phyloP scores from a whole-genome alignment of 768 basidiomycete species.

The Boletus tylopilopsis region DNA sequence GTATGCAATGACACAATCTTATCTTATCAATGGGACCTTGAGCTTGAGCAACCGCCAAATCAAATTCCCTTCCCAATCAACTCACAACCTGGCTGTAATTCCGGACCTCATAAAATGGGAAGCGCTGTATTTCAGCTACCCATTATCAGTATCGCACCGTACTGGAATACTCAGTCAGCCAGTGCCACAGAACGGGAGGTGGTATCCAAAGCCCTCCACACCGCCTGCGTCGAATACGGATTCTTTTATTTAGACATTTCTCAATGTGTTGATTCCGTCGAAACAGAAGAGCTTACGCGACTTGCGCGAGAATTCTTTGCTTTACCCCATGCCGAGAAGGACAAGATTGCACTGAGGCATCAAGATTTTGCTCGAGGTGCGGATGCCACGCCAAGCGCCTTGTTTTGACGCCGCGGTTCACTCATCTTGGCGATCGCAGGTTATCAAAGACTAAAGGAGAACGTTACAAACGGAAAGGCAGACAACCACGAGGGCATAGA shows the following conservation, averaged over 20 bases:
- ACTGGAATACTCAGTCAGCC: slow-evolving; percentile 38
- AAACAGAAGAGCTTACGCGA: slow-evolving; percentile 60
- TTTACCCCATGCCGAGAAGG: slow-evolving; percentile 74
- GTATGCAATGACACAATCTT: not conserved
- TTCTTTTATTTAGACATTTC: slow-evolving; percentile 88
- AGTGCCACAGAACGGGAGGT: slow-evolving; percentile 38
- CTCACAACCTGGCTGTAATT: not conserved
- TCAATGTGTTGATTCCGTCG: slow-evolving; percentile 48
- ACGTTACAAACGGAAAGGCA: slow-evolving; percentile 79
- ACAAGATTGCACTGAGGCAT: slow-evolving; percentile 60
- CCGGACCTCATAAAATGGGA: slow-evolving; percentile 7
- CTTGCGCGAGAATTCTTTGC: slow-evolving; percentile 73
- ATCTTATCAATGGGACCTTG: slow-evolving; percentile 12
- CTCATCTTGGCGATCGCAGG: slow-evolving; percentile 41
- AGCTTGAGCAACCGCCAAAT: not conserved
- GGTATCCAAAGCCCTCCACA: slow-evolving; percentile 56
- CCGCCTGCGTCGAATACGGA: slow-evolving; percentile 73
- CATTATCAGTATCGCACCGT: slow-evolving; percentile 70
- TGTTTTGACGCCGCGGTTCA: not conserved
- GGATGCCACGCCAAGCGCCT: slow-evolving; percentile 5
- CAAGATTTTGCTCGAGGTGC: slow-evolving; percentile 77
- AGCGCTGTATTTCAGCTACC: slow-evolving; percentile 42
- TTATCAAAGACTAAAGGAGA: slow-evolving; percentile 77
- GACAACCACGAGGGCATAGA: slow-evolving; percentile 87
- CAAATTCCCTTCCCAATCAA: not conserved